Conservation (phyloP, 2,329 filamentous ascomycete genomes). For the Alternaria conjuncta region DNA sequence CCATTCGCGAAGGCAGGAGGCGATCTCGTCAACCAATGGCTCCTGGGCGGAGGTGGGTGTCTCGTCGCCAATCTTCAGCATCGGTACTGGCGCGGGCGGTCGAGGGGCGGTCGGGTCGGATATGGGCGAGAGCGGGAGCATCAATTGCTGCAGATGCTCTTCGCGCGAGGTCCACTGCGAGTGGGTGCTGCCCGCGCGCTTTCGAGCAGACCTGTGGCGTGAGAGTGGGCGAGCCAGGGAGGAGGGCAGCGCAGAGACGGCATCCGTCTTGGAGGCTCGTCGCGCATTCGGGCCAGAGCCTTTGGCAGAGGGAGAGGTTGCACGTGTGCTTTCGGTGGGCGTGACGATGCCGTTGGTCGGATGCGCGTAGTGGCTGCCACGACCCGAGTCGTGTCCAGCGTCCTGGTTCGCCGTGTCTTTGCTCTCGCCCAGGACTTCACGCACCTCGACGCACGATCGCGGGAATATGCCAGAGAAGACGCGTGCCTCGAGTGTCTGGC, state of each 20-base stretch:
- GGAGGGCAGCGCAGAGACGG: slow-evolving; percentile 31
- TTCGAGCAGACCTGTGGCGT: slow-evolving; percentile 38
- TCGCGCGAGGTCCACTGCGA: slow-evolving; percentile 50
- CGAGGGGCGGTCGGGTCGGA: slow-evolving; percentile 71
- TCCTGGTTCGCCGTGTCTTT: slow-evolving; percentile 28
- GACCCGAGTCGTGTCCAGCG: slow-evolving; percentile 24
- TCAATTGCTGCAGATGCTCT: slow-evolving; percentile 48
- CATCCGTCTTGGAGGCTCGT: slow-evolving; percentile 33
- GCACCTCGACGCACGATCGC: slow-evolving; percentile 89
- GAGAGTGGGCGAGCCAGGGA: slow-evolving; percentile 36
- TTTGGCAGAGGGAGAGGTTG: slow-evolving; percentile 32
- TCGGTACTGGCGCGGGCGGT: slow-evolving; percentile 90
- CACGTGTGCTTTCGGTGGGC: slow-evolving; percentile 47
- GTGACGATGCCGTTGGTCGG: slow-evolving; percentile 47
- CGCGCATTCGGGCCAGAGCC: slow-evolving; percentile 18
- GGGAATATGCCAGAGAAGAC: slow-evolving; percentile 99
- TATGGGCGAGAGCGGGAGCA: slow-evolving; percentile 48
- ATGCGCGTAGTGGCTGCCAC: slow-evolving; percentile 29
- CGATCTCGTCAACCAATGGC: slow-evolving; percentile 95
- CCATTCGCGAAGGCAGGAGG: slow-evolving; percentile 96
- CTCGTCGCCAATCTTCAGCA: slow-evolving; percentile 97
- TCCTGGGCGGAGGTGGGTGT: slow-evolving; percentile 88
- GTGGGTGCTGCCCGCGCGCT: slow-evolving; percentile 42
- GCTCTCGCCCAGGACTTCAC: slow-evolving; percentile 79
- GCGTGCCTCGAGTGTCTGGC: slow-evolving; percentile 90